Conservation (phyloP, 257 asterid species). For the Plantago elongata region DNA sequence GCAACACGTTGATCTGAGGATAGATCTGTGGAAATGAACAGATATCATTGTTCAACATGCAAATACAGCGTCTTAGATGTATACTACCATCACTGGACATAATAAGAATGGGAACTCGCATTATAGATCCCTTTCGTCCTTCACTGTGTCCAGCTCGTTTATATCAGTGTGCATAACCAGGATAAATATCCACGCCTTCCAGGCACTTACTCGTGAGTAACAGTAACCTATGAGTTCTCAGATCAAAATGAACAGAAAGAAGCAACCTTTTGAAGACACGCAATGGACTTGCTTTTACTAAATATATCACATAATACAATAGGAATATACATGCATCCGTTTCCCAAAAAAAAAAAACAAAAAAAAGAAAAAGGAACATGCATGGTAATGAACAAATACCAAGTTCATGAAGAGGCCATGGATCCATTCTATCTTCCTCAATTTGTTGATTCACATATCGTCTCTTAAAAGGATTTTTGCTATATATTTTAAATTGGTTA, state of each 20-base stretch:
- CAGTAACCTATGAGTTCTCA: constrained; percentile 70
- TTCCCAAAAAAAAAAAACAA: background rate
- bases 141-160: constrained; percentile 85
- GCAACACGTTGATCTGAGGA: constrained; percentile 79
- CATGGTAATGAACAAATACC: constrained; percentile 35
- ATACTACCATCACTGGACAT: constrained; percentile 74
- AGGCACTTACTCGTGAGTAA: constrained; percentile 82
- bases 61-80: too few species aligned
- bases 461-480: too few species aligned
- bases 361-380: background rate
- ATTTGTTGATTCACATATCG: constrained; percentile 86
- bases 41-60: constrained; percentile 2
- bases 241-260: background rate
- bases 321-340: background rate
- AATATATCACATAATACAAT: too few species aligned
- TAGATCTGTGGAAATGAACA: constrained; percentile 42
- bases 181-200: constrained; percentile 92
- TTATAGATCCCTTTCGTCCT: constrained; percentile 76
- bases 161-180: constrained; percentile 87
- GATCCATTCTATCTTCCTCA: constrained; percentile 98
- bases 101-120: constrained; percentile 72
- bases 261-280: too few species aligned
- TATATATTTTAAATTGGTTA: too few species aligned
- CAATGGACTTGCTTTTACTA: too few species aligned
- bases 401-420: constrained; percentile 85